Conservation (phyloP, 768 basidiomycete species). For the Clitopilus passeckerianus region DNA sequence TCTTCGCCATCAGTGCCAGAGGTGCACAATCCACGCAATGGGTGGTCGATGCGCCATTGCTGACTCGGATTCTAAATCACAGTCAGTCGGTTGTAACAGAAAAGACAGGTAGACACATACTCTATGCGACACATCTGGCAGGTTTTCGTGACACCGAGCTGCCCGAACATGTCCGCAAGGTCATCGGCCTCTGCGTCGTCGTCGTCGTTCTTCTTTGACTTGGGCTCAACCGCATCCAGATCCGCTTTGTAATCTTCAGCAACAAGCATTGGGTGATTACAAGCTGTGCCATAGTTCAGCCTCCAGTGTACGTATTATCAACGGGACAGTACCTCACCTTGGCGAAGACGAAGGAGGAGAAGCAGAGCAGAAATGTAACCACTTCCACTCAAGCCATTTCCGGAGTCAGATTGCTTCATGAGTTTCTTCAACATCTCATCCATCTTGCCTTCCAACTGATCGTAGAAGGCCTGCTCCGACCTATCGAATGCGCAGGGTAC, state of each 20-base stretch:
- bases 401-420: constrained; percentile 33
- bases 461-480: constrained; percentile 79
- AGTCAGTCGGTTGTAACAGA: neutral
- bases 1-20: constrained; percentile 42
- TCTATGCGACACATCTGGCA: constrained; percentile 74
- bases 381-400: constrained; percentile 17
- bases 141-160: constrained; percentile 63
- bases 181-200: constrained; percentile 65
- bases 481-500: constrained; percentile 74
- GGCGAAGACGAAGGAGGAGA: constrained; percentile 76
- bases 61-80: neutral
- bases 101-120: constrained; percentile 36
- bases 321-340: constrained; percentile 48
- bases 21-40: constrained; percentile 60
- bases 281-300: constrained; percentile 47
- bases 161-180: constrained; percentile 68
- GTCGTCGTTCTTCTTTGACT: constrained; percentile 45
- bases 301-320: neutral
- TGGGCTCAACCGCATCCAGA: constrained; percentile 71
- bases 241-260: constrained; percentile 72
- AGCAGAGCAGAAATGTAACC: constrained; percentile 70
- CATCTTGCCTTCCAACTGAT: constrained; percentile 64
- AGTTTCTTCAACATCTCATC: constrained; percentile 63
- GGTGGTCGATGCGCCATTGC: constrained; percentile 27
- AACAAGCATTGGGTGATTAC: constrained; percentile 84